Base-by-base conservation (phyloP, 2,329 filamentous ascomycete genomes). In the Penicillium janthinellum region DNA sequence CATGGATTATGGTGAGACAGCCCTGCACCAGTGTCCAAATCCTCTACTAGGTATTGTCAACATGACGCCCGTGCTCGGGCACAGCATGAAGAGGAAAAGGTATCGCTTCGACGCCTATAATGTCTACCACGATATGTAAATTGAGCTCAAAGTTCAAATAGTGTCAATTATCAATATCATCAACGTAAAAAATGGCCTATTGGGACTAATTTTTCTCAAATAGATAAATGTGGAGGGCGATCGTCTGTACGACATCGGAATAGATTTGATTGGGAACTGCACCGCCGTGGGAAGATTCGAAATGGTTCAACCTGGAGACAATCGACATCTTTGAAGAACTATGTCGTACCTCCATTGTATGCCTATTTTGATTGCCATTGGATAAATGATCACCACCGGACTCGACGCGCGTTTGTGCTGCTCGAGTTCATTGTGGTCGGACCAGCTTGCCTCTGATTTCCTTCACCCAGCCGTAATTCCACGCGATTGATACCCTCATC, bases 1-100 rank as follows among this genome's bases (percentile, higher is more conserved):
- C 48, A 58, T 62, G 52, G 50, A 47, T 41, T 15, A 51, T 37
- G 42, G 65, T 68, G 56, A 58, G 54, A 68, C 66, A 63, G 58
- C 25, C 25, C 25, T 25, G 25, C 25, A 17, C 51, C 51, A 66
- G 64, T 56, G 44, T 37, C 49, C 39, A 54, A 38, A 8, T 31
- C 28, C 7, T 31, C 28, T 28, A 28, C 25, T 28, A 5, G 4
- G 25, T 5, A 28, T 5, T 31, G 5, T 2, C 28, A 6, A 31
- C 28, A 31, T 1, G 7, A 31, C 28, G 28, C 28, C 4, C 28
- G 28, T 5, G 28, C 28, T 31, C 28, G 7, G 6, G 28, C 6
- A 31, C 20, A 5, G 25, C 3, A 5, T 25, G 25, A 25, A 4
- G 5, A 25, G 25, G 25, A 25, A 25, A 25, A 25, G 25, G 3